Evolutionary conservation across 1,139 yeast genomes (phyloP).

Genomic region (Blastobotrys malaysiensis): DNA sequence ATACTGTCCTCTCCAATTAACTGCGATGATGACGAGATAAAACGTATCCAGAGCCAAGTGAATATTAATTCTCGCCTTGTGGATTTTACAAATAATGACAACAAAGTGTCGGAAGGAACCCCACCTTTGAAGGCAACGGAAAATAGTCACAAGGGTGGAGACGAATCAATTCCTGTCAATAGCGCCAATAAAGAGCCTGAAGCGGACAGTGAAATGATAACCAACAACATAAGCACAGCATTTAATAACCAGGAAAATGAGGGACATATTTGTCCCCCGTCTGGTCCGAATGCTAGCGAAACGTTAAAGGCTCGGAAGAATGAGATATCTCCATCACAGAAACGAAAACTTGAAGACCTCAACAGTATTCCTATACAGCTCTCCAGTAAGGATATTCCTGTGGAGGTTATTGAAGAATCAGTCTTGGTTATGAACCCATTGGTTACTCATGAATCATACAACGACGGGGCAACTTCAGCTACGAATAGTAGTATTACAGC

Average conservation of each 20-base stretch:
- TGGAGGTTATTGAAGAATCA: slow-evolving; percentile 3
- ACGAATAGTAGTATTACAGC: background rate
- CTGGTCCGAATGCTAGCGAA: too few relatives aligned
- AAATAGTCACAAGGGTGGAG: too few relatives aligned
- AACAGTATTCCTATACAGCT: background rate
- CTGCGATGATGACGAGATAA: background rate
- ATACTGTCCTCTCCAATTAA: background rate
- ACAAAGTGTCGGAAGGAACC: background rate
- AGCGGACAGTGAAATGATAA: too few relatives aligned
- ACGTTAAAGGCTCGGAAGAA: too few relatives aligned
- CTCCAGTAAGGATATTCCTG: background rate
- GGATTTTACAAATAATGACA: too few relatives aligned
- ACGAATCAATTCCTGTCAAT: too few relatives aligned
- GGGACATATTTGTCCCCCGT: too few relatives aligned
- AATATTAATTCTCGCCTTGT: too few relatives aligned
- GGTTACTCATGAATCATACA: background rate
- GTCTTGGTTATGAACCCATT: background rate
- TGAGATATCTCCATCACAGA: background rate
- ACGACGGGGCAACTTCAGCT: background rate
- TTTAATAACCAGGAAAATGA: too few relatives aligned
- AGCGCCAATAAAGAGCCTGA: too few relatives aligned
- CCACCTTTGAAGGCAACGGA: background rate
- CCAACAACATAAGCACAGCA: too few relatives aligned
- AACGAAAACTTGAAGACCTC: background rate
- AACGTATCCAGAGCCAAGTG: too few relatives aligned